Base-by-base conservation (phyloP, 169 alveolate species). In the Plasmodium berghei region DNA sequence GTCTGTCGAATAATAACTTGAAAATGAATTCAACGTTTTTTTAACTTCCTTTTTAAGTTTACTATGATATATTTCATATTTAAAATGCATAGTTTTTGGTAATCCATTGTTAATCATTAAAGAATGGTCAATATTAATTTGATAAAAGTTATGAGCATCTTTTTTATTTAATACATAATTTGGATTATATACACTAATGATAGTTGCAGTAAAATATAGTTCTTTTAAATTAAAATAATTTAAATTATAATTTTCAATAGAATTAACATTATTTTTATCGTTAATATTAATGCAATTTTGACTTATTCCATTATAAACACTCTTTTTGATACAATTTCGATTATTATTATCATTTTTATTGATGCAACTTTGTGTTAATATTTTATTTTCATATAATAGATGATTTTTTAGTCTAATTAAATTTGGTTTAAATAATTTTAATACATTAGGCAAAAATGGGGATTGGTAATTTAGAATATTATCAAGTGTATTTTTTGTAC, bases 111-210 rank as follows among this genome's bases (percentile, higher is more conserved):
- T 83, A 58, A 83, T 83, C 90, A 83, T 83, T 16, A 83, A 22
- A n/a, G 69, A 83, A 62, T 83, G 90, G 18, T 83, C 90, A 28
- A 83, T 69, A 40, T 61, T 69, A 20, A 83, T 83, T 54, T 83
- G 90, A 62, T 26, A 83, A 28, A 83, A 83, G 70, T 83, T 83
- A 58, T 83, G 90, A 45, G 90, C 90, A 61, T 83, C 86, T 61
- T 83, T 83, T 16, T 70, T 67, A 69, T 83, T 22, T 62, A 83
- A 34, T 1, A 83, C 90, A 26, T 66, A 83, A 66, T 83, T 83
- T 18, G 72, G 90, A 45, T 83, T 83, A 28, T 83, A 83, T 18
- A 83, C 85, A 61, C 90, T 83, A 61, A 83, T 58, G 52, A 83
- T 59, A 10, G 83, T 48, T n/a, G 90, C 67, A 9, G 90, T 70